Evolutionary conservation across 805 yeast genomes (phyloP), one percentile per base, ranked within the genome.

Genomic region (Candida maris): DNA sequence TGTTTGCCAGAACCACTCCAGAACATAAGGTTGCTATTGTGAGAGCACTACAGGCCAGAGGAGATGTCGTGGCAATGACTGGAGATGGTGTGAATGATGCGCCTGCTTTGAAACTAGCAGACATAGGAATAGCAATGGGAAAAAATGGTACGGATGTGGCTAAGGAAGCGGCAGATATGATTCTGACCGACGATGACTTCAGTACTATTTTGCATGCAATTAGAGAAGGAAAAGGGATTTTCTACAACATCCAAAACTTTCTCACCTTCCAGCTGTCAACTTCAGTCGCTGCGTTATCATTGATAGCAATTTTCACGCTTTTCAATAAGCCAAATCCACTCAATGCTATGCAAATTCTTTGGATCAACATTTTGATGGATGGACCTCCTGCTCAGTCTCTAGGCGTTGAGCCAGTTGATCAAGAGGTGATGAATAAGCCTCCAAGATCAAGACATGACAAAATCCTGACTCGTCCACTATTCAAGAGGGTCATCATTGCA

Each of bases 51-150:
- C 95, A 89, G 59, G 75, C 77, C 58, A 75, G 95, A 57, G 96
- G 96, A 34, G 95, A 91, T 59, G 80, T 91, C 44, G 97, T 91
- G 35, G 98, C 97, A 17, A 89, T 91, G 96, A 89, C 97, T n/a
- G 98, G 98, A 50, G 97, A 89, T 64, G 97, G 97, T 64, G 96
- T 91, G 10, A 89, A 89, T 60, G 97, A 89, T 68, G 97, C 97
- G 0, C 97, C 97, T n/a, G 97, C 97, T 4, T 71, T 91, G 51
- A 89, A 91, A 58, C 71, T 89, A 49, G 97, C 97, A 3, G 96
- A 89, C 64, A 89, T 89, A 50, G 97, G 97, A 54, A 86, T 91
- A 49, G 81, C 95, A 10, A 88, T 89, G 93, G 93, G 88, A 42
- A 77, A 77, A 49, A 81, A 84, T 67, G 98, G 98, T 41, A 93